Evolutionary conservation across 495 filamentous ascomycete species (phyloP), one percentile per base, ranked within the genome.

Genomic region (Talaromyces thailandensis): DNA sequence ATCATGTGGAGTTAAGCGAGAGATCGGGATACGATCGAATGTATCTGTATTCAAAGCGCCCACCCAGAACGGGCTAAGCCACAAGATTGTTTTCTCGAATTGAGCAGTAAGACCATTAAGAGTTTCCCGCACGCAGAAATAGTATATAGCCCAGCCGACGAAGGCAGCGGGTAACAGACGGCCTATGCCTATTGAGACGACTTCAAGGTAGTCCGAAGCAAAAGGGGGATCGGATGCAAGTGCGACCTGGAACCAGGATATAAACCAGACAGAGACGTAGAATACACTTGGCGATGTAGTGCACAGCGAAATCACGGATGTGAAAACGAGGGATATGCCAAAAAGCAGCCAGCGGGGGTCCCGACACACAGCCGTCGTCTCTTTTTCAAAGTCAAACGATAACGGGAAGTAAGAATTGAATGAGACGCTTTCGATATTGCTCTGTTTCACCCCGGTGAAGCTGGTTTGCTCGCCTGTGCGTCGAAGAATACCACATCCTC

Each of bases 21-120:
- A 82, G 67, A 94, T 88, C 4, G 90, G 90, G 67, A 94, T 88
- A 8, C 73, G 73, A 65, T 90, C 88, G 65, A 94, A 84, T 6
- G 90, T 92, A 65, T 90, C 83, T 62, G 89, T 92, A 43, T 84
- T 86, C 32, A 93, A 73, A 8, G 89, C 87, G 28, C 88, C 89
- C 60, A 93, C 78, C 90, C 90, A 93, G 72, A 84, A 87, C 21
- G 79, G 81, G 0, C 86, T 86, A 6, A 93, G 77, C 88, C 88
- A 92, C 26, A 92, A 74, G 25, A 92, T 65, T 0, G 89, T 88
- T 70, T 88, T 90, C 64, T 92, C 89, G 64, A 86, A 71, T 64
- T 88, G 86, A 4, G 89, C 86, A 1, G 78, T 82, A 5, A 89
- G 77, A 25, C 83, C 75, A 1, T 62, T 66, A 2, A 91, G 74